Percentiles rank a stretch among this genome's conserved stretches.
phyloP scores from a whole-genome alignment of 495 filamentous ascomycete genomes.

The Penicillium cosmopolitanum region DNA sequence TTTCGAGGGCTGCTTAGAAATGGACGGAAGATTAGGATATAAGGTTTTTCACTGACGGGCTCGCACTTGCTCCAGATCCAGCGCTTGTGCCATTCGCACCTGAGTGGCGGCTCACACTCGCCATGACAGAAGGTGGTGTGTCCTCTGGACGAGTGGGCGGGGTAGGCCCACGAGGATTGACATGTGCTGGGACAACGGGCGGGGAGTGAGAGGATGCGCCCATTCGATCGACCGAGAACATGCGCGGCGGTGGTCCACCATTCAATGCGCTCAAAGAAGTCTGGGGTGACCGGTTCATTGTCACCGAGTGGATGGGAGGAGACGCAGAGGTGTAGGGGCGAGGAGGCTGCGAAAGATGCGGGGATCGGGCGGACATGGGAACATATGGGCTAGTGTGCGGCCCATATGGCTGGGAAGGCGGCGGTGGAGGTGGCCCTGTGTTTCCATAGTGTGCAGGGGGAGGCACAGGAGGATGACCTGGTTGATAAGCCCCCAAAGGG shows the following conservation, averaged over 20 bases:
- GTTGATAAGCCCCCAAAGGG: constrained; percentile 40
- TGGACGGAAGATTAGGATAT: constrained; percentile 54
- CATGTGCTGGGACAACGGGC: constrained; percentile 38
- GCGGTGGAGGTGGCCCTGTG: constrained; percentile 43
- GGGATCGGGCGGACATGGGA: constrained; percentile 41
- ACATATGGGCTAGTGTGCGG: constrained; percentile 49
- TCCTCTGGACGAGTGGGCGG: constrained; percentile 42
- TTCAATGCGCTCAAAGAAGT: constrained; percentile 45
- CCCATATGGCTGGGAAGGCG: constrained; percentile 41
- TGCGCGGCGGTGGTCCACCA: constrained; percentile 39
- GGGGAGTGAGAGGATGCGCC: constrained; percentile 43
- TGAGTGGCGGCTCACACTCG: constrained; percentile 35
- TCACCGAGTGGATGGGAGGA: constrained; percentile 48
- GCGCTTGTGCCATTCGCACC: constrained; percentile 41
- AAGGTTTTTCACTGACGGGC: constrained; percentile 74
- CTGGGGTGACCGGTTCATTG: constrained; percentile 46
- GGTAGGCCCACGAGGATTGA: constrained; percentile 39
- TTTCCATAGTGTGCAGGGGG: constrained; percentile 37
- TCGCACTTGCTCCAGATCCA: constrained; percentile 65
- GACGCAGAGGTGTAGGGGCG: constrained; percentile 51
- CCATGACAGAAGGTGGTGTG: constrained; percentile 29
- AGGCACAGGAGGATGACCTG: constrained; percentile 35
- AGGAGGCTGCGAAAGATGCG: constrained; percentile 43
- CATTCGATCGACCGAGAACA: constrained; percentile 42
- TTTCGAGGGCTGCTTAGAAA: constrained; percentile 5